Evolutionary conservation across 1,139 yeast species (phyloP).

Genomic region (Casaregolazyma lundiana): DNA sequence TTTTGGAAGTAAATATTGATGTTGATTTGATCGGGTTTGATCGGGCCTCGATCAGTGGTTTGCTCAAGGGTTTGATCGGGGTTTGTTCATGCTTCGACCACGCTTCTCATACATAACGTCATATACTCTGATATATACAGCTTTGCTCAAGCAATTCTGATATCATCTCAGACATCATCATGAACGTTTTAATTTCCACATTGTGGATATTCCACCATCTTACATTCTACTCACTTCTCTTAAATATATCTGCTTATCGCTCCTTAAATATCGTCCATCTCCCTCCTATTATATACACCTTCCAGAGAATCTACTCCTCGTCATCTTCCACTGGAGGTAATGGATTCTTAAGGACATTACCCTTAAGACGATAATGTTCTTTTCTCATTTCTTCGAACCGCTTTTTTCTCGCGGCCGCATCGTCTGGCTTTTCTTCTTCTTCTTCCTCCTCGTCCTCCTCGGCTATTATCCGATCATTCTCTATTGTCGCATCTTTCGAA

Average conservation of each 20-base stretch:
- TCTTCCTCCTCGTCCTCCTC: slow-evolving; percentile 37
- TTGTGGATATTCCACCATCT: no score
- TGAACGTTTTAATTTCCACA: no score
- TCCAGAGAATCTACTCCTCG: slow-evolving; percentile 18
- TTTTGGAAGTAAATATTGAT: slow-evolving; percentile 25
- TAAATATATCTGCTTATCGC: background rate
- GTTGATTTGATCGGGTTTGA: no score
- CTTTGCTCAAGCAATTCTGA: no score
- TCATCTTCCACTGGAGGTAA: slow-evolving; percentile 27
- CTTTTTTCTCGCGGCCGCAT: slow-evolving; percentile 59
- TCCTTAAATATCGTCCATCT: background rate
- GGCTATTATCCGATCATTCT: slow-evolving; percentile 27
- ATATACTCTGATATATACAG: no score
- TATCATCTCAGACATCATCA: no score
- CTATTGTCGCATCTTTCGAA: slow-evolving; percentile 23
- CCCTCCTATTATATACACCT: background rate
- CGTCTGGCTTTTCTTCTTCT: slow-evolving; percentile 34
- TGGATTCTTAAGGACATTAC: slow-evolving; percentile 36
- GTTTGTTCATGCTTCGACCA: no score
- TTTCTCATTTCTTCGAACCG: slow-evolving; percentile 73
- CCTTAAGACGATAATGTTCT: slow-evolving; percentile 71
- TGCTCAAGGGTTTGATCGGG: no score
- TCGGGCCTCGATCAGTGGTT: no score
- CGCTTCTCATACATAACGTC: no score
- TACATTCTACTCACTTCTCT: no score